A percentile compares a stretch with the other conserved stretches of the same genome.
Conservation (phyloP, 495 filamentous ascomycete genomes). For the Jackrogersella multiformis region DNA sequence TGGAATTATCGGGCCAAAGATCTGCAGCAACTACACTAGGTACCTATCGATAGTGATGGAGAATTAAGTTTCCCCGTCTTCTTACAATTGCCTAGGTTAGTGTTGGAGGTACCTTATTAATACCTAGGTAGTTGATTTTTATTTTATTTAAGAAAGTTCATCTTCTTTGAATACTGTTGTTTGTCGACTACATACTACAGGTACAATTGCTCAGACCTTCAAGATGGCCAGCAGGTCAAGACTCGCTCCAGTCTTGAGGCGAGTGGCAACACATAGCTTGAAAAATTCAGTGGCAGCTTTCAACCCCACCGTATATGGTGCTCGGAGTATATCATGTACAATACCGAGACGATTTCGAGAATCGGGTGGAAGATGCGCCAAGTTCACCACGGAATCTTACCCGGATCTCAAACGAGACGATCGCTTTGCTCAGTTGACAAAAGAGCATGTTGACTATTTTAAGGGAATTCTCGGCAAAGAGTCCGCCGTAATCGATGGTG, state of each 20-base stretch:
- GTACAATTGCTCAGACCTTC: too few species aligned
- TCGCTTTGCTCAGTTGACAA: conserved; percentile 73
- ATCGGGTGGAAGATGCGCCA: conserved; percentile 60
- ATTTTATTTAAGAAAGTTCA: not conserved
- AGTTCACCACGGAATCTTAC: conserved; percentile 85
- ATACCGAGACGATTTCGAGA: conserved; percentile 43
- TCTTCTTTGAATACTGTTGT: too few species aligned
- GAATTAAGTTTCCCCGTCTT: conserved; percentile 34
- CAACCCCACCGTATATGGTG: conserved; percentile 4
- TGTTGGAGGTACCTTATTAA: too few species aligned
- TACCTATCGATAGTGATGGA: conserved; percentile 12
- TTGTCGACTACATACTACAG: too few species aligned
- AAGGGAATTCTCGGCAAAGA: conserved; percentile 74
- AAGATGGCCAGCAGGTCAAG: conserved; percentile 44
- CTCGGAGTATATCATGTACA: conserved; percentile 50
- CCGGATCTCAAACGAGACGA: conserved; percentile 82
- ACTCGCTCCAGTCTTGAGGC: conserved; percentile 38
- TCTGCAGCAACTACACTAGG: conserved; percentile 3
- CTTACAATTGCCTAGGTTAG: not conserved
- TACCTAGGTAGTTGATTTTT: conserved; percentile 6
- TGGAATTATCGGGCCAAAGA: not conserved
- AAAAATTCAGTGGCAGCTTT: conserved; percentile 10
- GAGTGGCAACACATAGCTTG: conserved; percentile 30
- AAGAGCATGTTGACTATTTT: conserved; percentile 84
- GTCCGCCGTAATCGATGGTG: conserved; percentile 84